Conservation (phyloP, 805 yeast genomes). For the Saturnispora halmiae region DNA sequence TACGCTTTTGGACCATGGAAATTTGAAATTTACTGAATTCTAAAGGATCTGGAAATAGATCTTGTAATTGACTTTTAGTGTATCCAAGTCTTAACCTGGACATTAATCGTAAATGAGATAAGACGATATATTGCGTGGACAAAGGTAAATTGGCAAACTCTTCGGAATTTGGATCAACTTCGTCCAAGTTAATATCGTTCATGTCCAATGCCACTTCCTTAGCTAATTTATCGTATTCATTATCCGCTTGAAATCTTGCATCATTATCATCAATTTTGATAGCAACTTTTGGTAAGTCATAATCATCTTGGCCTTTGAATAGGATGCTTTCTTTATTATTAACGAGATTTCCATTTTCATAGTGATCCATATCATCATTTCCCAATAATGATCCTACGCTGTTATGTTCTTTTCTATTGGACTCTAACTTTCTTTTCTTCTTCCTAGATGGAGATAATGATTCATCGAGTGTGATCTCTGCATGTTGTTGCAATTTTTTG, state of each 20-base stretch:
- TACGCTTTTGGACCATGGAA: slow-evolving; percentile 84
- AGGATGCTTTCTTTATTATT: slow-evolving; percentile 15
- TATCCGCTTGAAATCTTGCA: slow-evolving; percentile 62
- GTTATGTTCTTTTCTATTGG: not conserved
- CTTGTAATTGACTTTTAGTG: slow-evolving; percentile 76
- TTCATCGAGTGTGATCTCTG: slow-evolving; percentile 23
- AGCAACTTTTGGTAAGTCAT: slow-evolving; percentile 67
- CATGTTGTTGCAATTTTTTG: slow-evolving; percentile 58
- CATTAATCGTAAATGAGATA: slow-evolving; percentile 71
- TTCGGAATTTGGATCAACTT: slow-evolving; percentile 74
- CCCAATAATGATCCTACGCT: slow-evolving; percentile 23
- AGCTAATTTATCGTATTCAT: slow-evolving; percentile 56
- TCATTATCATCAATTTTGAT: slow-evolving; percentile 48
- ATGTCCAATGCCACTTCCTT: slow-evolving; percentile 50
- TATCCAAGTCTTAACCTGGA: slow-evolving; percentile 95
- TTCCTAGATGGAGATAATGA: not conserved
- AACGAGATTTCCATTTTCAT: slow-evolving; percentile 18
- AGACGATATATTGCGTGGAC: slow-evolving; percentile 78
- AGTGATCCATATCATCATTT: slow-evolving; percentile 32
- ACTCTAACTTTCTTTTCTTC: not conserved
- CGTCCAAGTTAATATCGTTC: slow-evolving; percentile 59
- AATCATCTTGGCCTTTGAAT: slow-evolving; percentile 65
- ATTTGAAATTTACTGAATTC: slow-evolving; percentile 92
- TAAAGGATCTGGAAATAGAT: slow-evolving; percentile 72
- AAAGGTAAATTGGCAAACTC: slow-evolving; percentile 73